Evolutionary conservation across 2,329 filamentous ascomycete genomes (phyloP).

Genomic region (Malbranchea zuffiana): DNA sequence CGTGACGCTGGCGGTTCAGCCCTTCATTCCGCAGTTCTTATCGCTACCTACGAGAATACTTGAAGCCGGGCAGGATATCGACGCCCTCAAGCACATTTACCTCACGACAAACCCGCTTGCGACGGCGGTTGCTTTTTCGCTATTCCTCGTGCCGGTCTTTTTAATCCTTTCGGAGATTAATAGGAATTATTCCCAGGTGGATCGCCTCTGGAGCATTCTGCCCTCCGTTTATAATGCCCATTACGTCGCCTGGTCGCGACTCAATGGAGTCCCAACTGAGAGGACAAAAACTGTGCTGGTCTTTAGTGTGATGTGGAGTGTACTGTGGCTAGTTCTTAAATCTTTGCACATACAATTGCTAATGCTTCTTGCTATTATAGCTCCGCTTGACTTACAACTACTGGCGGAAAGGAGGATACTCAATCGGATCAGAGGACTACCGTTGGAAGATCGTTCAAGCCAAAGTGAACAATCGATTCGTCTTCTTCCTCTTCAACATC

Average conservation of each 20-base stretch:
- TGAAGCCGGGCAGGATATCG: conserved; percentile 48
- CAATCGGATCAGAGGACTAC: conserved; percentile 85
- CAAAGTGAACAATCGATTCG: conserved; percentile 56
- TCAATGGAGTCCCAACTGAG: conserved; percentile 58
- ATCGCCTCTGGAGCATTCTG: conserved; percentile 81
- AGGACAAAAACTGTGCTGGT: conserved; percentile 62
- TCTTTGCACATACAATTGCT: not conserved
- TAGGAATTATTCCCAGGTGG: conserved; percentile 92
- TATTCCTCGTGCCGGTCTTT: conserved; percentile 61
- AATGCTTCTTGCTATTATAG: conserved; percentile 32
- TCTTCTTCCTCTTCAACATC: conserved; percentile 78
- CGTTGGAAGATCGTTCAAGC: conserved; percentile 71
- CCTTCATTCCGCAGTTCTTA: conserved; percentile 60
- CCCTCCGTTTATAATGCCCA: conserved; percentile 80
- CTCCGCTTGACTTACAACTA: conserved; percentile 87
- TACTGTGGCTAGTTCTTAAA: conserved; percentile 35
- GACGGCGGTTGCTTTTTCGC: conserved; percentile 58
- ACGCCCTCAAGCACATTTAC: conserved; percentile 61
- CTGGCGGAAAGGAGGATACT: conserved; percentile 88
- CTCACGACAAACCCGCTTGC: conserved; percentile 76
- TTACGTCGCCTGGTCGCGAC: conserved; percentile 69
- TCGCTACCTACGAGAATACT: conserved; percentile 56
- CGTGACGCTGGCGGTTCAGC: conserved; percentile 61
- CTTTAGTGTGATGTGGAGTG: conserved; percentile 68
- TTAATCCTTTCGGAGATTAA: conserved; percentile 73